These are phyloP conservation scores for Capsicum rhomboideum DNA, from an alignment of 257 asterid genomes.

Conservation along the genomic window DNA sequence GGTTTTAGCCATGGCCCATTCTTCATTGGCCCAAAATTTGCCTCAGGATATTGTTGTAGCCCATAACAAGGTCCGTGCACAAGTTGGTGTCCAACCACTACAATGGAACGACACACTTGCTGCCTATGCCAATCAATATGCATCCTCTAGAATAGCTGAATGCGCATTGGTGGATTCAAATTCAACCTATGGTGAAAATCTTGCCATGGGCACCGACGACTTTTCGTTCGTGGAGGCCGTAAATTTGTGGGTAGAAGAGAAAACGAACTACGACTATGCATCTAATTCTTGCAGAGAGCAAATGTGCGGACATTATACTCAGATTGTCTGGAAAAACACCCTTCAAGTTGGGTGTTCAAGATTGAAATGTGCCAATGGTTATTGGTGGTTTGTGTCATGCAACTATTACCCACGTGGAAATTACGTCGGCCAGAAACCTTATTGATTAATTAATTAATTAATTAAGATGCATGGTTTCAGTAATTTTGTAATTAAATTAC, in stretches of 20 bases:
- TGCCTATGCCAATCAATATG: slow-evolving; percentile 7
- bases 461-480: background rate
- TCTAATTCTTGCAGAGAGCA: slow-evolving; percentile 4
- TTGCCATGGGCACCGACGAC: slow-evolving; percentile 7
- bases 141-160: background rate
- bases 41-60: slow-evolving; percentile 6
- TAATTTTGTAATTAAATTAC: background rate
- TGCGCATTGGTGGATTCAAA: slow-evolving; percentile 12
- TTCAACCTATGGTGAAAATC: slow-evolving; percentile 21
- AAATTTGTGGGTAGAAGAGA: slow-evolving; percentile 16
- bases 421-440: slow-evolving; percentile 17
- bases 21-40: slow-evolving; percentile 1
- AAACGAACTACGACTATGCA: background rate
- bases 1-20: background rate
- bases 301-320: slow-evolving; percentile 21
- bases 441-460: background rate
- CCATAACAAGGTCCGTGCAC: slow-evolving; percentile 16
- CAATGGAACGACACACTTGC: slow-evolving; percentile 11
- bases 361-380: slow-evolving; percentile 1
- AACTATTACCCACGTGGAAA: slow-evolving; percentile 27
- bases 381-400: slow-evolving; percentile 9
- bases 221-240: slow-evolving; percentile 5
- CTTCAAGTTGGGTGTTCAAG: slow-evolving; percentile 17
- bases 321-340: slow-evolving; percentile 16
- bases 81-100: background rate